Base-by-base conservation (phyloP, 192 early-diverging fungal genomes). In the Powellomyces hirtus region DNA sequence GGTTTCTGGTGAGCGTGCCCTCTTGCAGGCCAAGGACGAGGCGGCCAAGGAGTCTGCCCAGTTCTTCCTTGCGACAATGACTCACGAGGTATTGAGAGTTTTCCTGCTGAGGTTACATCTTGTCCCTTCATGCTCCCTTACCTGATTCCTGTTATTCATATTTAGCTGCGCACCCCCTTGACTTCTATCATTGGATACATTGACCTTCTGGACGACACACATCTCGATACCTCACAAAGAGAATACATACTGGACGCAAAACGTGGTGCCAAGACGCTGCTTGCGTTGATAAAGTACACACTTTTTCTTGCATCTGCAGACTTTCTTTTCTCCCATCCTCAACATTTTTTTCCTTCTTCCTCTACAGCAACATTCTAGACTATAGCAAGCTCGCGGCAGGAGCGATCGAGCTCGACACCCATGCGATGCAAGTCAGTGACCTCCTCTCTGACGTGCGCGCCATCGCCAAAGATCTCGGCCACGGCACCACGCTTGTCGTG, bases 121-220 rank as follows among this genome's bases (percentile, higher is more conserved):
- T 6, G 16, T 27, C 5, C 16, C 53, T 56, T 2, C 2, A 56
- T 29, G 53, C 33, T 30, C 5, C 29, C 2, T 2, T 31, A 31
- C 27, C 6, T 30, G 16, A 4, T 56, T 29, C 6, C 29, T 56
- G 6, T 56, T 29, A 6, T 4, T 3, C 7, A 7, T 4, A 31
- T 16, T 36, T 64, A 74, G 59, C 30, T 76, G 22, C 65, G 75
- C 27, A 76, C 75, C 1, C 75, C 75, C 7, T 49, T 77, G n/a
- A 67, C 67, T 8, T 30, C 33, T 29, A 66, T 77, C 36, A 55
- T 74, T 14, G 75, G 75, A 7, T 57, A 53, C 20, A 51, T 66
- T 10, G 57, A 68, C 0, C 51, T 77, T 29, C 29, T 77, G 37
- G 38, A 62, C 22, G 62, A 74, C 22, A 74, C 71, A 20, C 13